Evolutionary conservation across 2,329 filamentous ascomycete genomes (phyloP), one percentile per base, ranked within the genome.

Genomic region (Shiraia sp.): DNA sequence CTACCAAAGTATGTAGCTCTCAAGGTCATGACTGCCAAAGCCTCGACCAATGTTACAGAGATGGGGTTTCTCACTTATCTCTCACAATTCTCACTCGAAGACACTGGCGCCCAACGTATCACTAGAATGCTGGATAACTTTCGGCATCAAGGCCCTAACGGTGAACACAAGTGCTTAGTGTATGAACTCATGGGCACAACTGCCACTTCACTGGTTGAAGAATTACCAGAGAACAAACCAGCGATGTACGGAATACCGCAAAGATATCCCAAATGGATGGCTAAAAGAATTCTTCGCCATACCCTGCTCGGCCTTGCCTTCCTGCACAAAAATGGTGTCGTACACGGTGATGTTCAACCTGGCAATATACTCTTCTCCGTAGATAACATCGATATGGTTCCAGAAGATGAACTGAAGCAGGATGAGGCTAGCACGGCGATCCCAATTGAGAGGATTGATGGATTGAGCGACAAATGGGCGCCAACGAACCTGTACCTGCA

Each of bases 271-370:
- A 47, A 43, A 42, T 35, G 40, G 43, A 68, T 75, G 22, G 48
- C 40, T 13, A 52, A 49, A 26, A 49, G 26, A n/a, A 45, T 52
- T 32, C 61, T 71, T 9, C 70, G 69, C 41, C 71, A 75, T 52
- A 57, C 60, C 38, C 47, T 75, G 22, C 44, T 62, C 25, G 68
- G 66, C 27, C 57, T 75, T 29, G 55, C 59, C 31, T 55, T 60
- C 49, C 55, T 77, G n/a, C 71, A 75, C 36, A 44, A 65, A 27
- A 59, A 66, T 24, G 61, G 63, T 14, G 65, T 75, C 46, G 62
- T 63, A 26, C 70, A 76, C 57, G 69, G 72, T 48, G 72, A 71
- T 36, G 59, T 71, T 22, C 66, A 70, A 32, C 66, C 67, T 10
- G 69, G 66, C 29, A 71, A 71, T 45, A 59, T 71, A 43, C 64